These are phyloP conservation scores for Hyphodiscus hymeniophilus DNA, from an alignment of 495 filamentous ascomycete species.

Conservation along the genomic window DNA sequence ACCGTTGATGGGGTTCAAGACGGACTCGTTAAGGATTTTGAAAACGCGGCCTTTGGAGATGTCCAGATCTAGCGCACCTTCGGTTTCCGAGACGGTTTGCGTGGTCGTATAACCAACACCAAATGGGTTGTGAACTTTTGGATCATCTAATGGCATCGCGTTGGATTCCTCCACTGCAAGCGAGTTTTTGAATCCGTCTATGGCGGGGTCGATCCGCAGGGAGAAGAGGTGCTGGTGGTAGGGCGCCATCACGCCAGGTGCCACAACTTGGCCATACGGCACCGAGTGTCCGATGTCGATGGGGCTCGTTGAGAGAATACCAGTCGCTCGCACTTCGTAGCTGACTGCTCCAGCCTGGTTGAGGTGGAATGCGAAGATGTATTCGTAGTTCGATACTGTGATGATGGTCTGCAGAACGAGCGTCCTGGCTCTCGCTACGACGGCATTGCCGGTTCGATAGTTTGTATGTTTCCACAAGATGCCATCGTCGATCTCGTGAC, in stretches of 20 bases:
- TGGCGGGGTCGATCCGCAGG: conserved; percentile 69
- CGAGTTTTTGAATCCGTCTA: conserved; percentile 65
- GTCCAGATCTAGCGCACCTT: conserved; percentile 54
- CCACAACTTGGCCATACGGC: conserved; percentile 62
- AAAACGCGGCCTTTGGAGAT: conserved; percentile 55
- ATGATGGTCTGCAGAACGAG: conserved; percentile 66
- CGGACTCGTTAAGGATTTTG: conserved; percentile 58
- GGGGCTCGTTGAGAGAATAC: conserved; percentile 58
- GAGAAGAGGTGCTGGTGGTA: conserved; percentile 92
- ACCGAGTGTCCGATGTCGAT: conserved; percentile 54
- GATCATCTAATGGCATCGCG: conserved; percentile 41
- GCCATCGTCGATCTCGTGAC: conserved; percentile 68
- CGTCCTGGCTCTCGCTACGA: conserved; percentile 58
- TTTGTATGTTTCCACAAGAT: conserved; percentile 80
- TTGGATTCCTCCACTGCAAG: conserved; percentile 65
- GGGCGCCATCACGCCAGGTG: conserved; percentile 36
- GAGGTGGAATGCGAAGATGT: conserved; percentile 69
- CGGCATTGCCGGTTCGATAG: conserved; percentile 60
- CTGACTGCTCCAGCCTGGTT: conserved; percentile 67
- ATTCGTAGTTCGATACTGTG: conserved; percentile 50
- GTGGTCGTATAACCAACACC: conserved; percentile 27
- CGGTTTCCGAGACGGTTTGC: conserved; percentile 48
- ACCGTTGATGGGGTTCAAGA: conserved; percentile 55
- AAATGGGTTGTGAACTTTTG: not conserved
- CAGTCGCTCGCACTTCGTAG: conserved; percentile 22